Conservation (phyloP, 768 basidiomycete species). For the Goffeauzyma gilvescens region DNA sequence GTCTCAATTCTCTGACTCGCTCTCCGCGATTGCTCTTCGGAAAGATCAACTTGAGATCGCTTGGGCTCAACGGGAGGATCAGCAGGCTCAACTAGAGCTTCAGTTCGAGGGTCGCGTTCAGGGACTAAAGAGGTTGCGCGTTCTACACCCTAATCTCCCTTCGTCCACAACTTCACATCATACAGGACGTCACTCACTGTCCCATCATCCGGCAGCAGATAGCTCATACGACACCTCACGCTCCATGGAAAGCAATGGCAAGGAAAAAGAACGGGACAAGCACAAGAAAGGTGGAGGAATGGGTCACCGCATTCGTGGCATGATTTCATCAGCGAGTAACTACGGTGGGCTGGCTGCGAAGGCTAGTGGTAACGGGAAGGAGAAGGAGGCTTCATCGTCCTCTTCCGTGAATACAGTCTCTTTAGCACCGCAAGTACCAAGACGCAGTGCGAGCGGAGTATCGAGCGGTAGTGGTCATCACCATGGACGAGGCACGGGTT, state of each 20-base stretch:
- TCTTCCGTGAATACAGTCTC: too few species aligned
- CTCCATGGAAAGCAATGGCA: neutral
- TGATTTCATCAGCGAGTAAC: slow-evolving; percentile 6
- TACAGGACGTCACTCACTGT: neutral
- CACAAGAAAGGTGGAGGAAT: slow-evolving; percentile 7
- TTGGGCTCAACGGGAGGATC: slow-evolving; percentile 6
- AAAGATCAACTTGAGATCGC: slow-evolving; percentile 1
- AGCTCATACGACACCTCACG: neutral
- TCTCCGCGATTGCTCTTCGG: neutral
- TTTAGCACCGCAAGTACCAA: too few species aligned
- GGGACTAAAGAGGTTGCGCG: neutral
- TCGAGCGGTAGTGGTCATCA: too few species aligned
- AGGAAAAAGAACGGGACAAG: neutral
- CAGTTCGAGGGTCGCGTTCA: neutral
- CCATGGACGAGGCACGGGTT: too few species aligned
- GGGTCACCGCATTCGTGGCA: slow-evolving; percentile 6
- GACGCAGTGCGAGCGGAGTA: too few species aligned
- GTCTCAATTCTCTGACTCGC: neutral
- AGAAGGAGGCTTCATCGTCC: slow-evolving; percentile 1
- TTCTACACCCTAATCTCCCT: neutral
- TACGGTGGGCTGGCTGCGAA: slow-evolving; percentile 3
- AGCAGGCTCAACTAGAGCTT: neutral
- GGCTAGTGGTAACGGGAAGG: neutral
- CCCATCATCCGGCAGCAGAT: too few species aligned
- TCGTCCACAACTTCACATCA: neutral